A percentile compares a stretch with the other conserved stretches of the same genome.
These are phyloP conservation scores for Peniophora sp. DNA, from an alignment of 1,284 basidiomycete genomes.

Conservation along the genomic window DNA sequence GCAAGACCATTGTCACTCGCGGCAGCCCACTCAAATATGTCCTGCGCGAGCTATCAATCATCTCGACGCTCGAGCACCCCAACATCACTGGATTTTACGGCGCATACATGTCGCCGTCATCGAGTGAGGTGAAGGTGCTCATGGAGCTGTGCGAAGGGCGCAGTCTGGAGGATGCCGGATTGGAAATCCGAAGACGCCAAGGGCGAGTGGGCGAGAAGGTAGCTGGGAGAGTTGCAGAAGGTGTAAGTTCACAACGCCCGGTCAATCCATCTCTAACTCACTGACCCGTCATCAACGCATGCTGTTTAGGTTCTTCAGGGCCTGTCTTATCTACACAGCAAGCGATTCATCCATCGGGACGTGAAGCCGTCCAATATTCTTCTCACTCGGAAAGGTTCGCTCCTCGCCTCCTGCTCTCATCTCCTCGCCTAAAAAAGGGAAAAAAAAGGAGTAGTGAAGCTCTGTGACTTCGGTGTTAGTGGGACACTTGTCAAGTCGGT, in stretches of 20 bases:
- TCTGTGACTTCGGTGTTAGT: slow-evolving; percentile 95
- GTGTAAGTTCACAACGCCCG: slow-evolving; percentile 50
- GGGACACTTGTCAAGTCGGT: slow-evolving; percentile 89
- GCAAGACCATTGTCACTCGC: slow-evolving; percentile 94
- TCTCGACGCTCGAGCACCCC: slow-evolving; percentile 75
- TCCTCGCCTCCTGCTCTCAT: too few relatives aligned
- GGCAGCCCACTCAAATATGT: slow-evolving; percentile 92
- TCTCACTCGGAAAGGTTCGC: slow-evolving; percentile 74
- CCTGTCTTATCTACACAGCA: slow-evolving; percentile 85
- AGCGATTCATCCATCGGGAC: slow-evolving; percentile 92
- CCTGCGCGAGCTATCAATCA: slow-evolving; percentile 87
- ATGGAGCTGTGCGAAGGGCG: slow-evolving; percentile 94
- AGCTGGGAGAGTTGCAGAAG: slow-evolving; percentile 85
- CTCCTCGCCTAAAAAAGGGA: too few relatives aligned
- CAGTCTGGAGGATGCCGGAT: slow-evolving; percentile 82
- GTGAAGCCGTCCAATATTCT: slow-evolving; percentile 98
- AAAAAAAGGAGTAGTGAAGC: slow-evolving; percentile 86
- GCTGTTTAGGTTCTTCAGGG: slow-evolving; percentile 73
- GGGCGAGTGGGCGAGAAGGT: slow-evolving; percentile 88
- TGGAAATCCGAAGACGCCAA: slow-evolving; percentile 76
- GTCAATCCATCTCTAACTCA: slow-evolving; percentile 4
- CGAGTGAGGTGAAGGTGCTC: slow-evolving; percentile 90
- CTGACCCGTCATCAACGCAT: background rate
- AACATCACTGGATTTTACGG: slow-evolving; percentile 94
- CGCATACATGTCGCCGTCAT: slow-evolving; percentile 89